phyloP scores from a whole-genome alignment of 176 grass and related monocot genomes.

The Oryza brachyantha region DNA sequence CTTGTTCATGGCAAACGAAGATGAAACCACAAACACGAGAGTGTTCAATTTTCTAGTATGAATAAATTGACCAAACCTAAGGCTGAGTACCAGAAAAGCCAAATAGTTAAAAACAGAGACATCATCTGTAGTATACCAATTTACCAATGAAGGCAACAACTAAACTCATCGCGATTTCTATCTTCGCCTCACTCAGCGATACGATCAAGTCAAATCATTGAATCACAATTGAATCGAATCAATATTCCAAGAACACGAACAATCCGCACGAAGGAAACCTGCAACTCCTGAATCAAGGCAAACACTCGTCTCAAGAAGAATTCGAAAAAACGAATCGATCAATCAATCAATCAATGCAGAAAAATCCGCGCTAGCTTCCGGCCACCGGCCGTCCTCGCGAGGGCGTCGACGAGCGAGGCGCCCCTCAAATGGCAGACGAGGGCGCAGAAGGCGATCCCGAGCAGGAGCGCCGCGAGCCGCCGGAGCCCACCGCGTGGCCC shows the following conservation, averaged over 20 bases:
- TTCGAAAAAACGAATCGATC: slow-evolving; percentile 2
- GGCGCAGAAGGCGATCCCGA: slow-evolving; percentile 39
- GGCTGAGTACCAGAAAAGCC: no score
- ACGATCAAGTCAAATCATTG: neutral
- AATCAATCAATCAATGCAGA: slow-evolving; percentile 33
- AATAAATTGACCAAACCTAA: no score
- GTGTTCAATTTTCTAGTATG: no score
- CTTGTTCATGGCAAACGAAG: no score
- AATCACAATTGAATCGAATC: neutral
- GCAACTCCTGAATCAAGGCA: neutral
- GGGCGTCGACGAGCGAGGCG: slow-evolving; percentile 11
- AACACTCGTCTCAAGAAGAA: slow-evolving; percentile 13
- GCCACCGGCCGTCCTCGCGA: slow-evolving; percentile 25
- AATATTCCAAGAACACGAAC: neutral
- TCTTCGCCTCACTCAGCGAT: no score
- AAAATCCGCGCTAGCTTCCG: slow-evolving; percentile 32
- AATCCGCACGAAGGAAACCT: neutral
- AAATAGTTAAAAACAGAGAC: no score
- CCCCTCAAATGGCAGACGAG: slow-evolving; percentile 33
- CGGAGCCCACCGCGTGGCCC: slow-evolving; percentile 15
- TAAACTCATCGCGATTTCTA: no score
- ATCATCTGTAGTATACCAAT: no score
- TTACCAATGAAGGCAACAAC: no score
- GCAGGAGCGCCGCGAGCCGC: slow-evolving; percentile 37
- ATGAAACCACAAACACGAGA: no score